Conservation (phyloP, 2,329 filamentous ascomycete genomes). For the Arachnomyces sp. region DNA sequence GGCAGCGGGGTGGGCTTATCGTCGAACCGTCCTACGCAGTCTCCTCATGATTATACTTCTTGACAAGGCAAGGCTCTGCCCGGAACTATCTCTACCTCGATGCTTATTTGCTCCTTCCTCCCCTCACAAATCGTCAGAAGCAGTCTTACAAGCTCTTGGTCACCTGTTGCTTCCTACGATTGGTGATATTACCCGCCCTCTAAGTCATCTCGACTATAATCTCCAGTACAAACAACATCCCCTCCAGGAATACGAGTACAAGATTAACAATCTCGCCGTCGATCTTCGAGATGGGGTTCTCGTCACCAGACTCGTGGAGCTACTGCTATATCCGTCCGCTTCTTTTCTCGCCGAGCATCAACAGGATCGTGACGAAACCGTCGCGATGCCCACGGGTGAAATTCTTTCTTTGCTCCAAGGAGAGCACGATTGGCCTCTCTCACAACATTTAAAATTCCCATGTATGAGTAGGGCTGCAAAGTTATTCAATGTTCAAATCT, state of each 20-base stretch:
- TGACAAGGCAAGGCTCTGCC: slow-evolving; percentile 44
- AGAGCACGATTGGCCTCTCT: slow-evolving; percentile 41
- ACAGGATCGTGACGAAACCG: slow-evolving; percentile 26
- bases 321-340: slow-evolving; percentile 43
- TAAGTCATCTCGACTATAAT: slow-evolving; percentile 51
- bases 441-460: slow-evolving; percentile 51
- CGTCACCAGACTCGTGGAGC: slow-evolving; percentile 51
- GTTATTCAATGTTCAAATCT: slow-evolving; percentile 51
- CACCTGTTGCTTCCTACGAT: slow-evolving; percentile 49
- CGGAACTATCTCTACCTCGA: slow-evolving; percentile 20
- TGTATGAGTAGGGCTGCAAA: slow-evolving; percentile 48
- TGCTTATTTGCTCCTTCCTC: slow-evolving; percentile 48
- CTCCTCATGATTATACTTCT: slow-evolving; percentile 53
- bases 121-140: slow-evolving; percentile 47
- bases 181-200: slow-evolving; percentile 48
- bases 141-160: slow-evolving; percentile 45
- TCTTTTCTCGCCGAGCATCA: slow-evolving; percentile 16
- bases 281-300: slow-evolving; percentile 55
- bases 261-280: slow-evolving; percentile 51
- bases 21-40: slow-evolving; percentile 49
- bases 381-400: slow-evolving; percentile 39
- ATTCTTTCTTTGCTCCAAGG: slow-evolving; percentile 28
- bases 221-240: slow-evolving; percentile 47
- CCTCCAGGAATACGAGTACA: slow-evolving; percentile 51
- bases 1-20: slow-evolving; percentile 42